Evolutionary conservation across 1,284 basidiomycete genomes (phyloP).

Genomic region (Malassezia yamatoensis): DNA sequence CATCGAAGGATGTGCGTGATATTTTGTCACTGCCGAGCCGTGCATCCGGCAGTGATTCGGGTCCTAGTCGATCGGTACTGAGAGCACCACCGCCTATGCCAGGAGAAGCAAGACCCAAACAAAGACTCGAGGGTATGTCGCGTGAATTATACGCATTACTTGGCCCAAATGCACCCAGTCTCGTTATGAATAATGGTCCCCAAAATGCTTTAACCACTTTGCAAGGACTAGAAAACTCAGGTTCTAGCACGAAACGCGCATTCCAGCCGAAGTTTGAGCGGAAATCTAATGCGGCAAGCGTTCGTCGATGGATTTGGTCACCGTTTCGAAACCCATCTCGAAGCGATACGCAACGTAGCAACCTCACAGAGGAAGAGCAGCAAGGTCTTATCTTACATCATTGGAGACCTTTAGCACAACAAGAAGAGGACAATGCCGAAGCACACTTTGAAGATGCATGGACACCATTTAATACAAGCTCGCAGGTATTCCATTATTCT

Average conservation of each 20-base stretch:
- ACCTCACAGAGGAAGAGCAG: not conserved
- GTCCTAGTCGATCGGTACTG: conserved; percentile 2
- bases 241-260: conserved; percentile 16
- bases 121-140: conserved; percentile 60
- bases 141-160: conserved; percentile 87
- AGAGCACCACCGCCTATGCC: conserved; percentile 8
- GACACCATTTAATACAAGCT: conserved; percentile 66
- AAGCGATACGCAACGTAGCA: conserved; percentile 21
- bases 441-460: conserved; percentile 54
- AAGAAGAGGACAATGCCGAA: conserved; percentile 13
- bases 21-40: conserved; percentile 34
- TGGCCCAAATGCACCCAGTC: conserved; percentile 74
- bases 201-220: not conserved
- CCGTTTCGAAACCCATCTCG: conserved; percentile 39
- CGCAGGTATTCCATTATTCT: conserved; percentile 68
- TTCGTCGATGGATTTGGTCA: conserved; percentile 29
- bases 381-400: conserved; percentile 32
- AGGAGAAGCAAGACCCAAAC: conserved; percentile 7
- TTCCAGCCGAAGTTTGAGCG: conserved; percentile 76
- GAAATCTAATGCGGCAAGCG: conserved; percentile 56
- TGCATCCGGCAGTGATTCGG: not conserved
- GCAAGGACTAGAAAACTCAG: conserved; percentile 14
- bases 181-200: conserved; percentile 48
- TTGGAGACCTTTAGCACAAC: conserved; percentile 22
- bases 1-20: conserved; percentile 40